Percentiles rank a stretch among this genome's conserved stretches.
Evolutionary conservation across 2,329 filamentous ascomycete species (phyloP).

Genomic region (Simplicillium aogashimaense): DNA sequence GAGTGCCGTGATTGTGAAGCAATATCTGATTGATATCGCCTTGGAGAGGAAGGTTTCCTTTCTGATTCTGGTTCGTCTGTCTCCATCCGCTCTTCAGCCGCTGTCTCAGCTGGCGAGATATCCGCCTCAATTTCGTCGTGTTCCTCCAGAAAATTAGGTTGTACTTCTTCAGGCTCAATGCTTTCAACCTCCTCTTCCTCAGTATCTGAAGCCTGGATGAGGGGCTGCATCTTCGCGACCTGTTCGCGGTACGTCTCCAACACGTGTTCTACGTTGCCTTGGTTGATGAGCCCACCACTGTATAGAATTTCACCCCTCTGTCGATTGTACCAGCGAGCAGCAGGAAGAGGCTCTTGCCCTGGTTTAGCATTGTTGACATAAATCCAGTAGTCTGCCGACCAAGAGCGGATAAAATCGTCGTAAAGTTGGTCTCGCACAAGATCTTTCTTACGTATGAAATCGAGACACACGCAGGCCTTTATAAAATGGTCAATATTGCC

Average conservation of each 20-base stretch:
- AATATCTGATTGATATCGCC: too few relatives aligned
- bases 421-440: constrained; percentile 32
- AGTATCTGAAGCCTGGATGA: too few relatives aligned
- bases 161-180: too few relatives aligned
- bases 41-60: too few relatives aligned
- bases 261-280: constrained; percentile 22
- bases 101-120: too few relatives aligned
- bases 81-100: too few relatives aligned
- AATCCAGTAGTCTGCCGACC: constrained; percentile 27
- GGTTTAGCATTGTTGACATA: constrained; percentile 24
- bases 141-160: too few relatives aligned
- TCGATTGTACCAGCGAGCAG: constrained; percentile 31
- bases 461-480: constrained; percentile 31
- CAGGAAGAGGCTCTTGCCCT: constrained; percentile 19
- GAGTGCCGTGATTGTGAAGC: too few relatives aligned
- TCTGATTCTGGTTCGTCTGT: too few relatives aligned
- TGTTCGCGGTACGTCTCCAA: constrained; percentile 22
- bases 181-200: too few relatives aligned
- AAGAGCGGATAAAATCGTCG: constrained; percentile 42
- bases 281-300: constrained; percentile 21
- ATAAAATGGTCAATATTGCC: constrained; percentile 32
- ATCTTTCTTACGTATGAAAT: constrained; percentile 22
- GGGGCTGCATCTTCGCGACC: too few relatives aligned
- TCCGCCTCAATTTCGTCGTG: too few relatives aligned
- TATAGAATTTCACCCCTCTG: constrained; percentile 17